phyloP scores from a whole-genome alignment of 2,329 filamentous ascomycete species.

The Aspergillus sp. region DNA sequence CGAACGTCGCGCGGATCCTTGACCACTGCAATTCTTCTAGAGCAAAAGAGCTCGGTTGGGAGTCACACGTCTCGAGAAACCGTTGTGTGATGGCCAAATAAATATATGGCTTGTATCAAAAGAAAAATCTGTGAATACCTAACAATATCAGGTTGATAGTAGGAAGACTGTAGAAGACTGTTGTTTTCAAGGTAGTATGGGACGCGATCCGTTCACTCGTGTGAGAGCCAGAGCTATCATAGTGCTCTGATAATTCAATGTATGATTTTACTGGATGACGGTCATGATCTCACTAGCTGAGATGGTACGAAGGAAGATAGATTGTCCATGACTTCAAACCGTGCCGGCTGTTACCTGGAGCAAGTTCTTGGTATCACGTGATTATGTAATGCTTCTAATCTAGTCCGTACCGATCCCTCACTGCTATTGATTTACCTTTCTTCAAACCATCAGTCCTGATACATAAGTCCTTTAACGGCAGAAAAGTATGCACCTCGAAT shows the following conservation, averaged over 20 bases:
- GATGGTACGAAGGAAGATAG: neutral
- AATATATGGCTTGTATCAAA: neutral
- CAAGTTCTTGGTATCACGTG: neutral
- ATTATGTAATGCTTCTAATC: neutral
- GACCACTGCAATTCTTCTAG: neutral
- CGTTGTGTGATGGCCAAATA: neutral
- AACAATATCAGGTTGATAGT: neutral
- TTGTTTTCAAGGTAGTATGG: neutral
- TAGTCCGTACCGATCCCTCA: neutral
- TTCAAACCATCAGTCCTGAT: neutral
- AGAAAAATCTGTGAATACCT: neutral
- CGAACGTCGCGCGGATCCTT: neutral
- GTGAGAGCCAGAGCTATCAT: neutral
- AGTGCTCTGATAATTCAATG: neutral
- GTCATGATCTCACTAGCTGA: neutral
- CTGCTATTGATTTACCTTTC: neutral
- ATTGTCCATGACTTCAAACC: neutral
- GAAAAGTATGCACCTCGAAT: slow-evolving; percentile 3
- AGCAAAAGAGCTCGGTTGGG: neutral
- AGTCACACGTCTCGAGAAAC: neutral
- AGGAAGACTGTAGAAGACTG: neutral
- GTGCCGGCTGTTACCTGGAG: neutral
- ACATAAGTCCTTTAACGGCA: neutral
- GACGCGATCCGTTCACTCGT: neutral
- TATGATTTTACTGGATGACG: neutral